A percentile compares a stretch with the other conserved stretches of the same genome.
Evolutionary conservation across 345 rosid genomes (phyloP).

Genomic region (Leavenworthia alabamica): DNA sequence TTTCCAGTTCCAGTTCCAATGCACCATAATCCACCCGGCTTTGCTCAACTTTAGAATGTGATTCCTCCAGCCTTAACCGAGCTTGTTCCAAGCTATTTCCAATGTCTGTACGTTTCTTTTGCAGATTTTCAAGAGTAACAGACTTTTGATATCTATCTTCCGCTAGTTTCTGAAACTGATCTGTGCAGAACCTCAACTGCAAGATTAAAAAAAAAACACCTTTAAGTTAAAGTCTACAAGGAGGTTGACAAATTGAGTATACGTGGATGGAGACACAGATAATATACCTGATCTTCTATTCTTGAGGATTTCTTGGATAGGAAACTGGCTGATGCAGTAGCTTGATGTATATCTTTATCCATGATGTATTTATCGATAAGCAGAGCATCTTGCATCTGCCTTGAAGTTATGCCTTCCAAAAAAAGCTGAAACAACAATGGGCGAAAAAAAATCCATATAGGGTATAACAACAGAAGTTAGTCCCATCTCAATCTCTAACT

Average conservation of each 20-base stretch:
- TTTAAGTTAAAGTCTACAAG: not conserved
- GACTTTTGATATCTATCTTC: slow-evolving; percentile 60
- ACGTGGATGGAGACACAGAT: not conserved
- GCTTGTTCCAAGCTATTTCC: slow-evolving; percentile 52
- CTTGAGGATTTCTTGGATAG: slow-evolving; percentile 56
- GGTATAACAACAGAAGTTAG: not conserved
- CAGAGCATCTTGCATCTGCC: slow-evolving; percentile 61
- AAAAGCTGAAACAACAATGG: slow-evolving; percentile 55
- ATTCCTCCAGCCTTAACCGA: slow-evolving; percentile 57
- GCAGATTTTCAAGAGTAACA: slow-evolving; percentile 44
- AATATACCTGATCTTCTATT: slow-evolving; percentile 86
- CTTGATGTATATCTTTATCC: slow-evolving; percentile 70
- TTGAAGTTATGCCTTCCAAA: slow-evolving; percentile 71
- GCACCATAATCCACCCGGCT: slow-evolving; percentile 45
- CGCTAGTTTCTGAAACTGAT: slow-evolving; percentile 64
- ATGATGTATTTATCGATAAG: slow-evolving; percentile 50
- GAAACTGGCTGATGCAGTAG: slow-evolving; percentile 56
- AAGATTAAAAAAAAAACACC: slow-evolving; percentile 19
- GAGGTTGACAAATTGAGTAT: not conserved
- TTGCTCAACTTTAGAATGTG: slow-evolving; percentile 54
- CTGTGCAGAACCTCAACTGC: slow-evolving; percentile 68
- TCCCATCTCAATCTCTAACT: not conserved
- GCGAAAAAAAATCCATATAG: slow-evolving; percentile 13
- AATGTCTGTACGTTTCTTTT: slow-evolving; percentile 54
- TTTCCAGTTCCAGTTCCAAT: slow-evolving; percentile 58